phyloP scores from a whole-genome alignment of 2,329 filamentous ascomycete species.

The Domatiomyces globalis region DNA sequence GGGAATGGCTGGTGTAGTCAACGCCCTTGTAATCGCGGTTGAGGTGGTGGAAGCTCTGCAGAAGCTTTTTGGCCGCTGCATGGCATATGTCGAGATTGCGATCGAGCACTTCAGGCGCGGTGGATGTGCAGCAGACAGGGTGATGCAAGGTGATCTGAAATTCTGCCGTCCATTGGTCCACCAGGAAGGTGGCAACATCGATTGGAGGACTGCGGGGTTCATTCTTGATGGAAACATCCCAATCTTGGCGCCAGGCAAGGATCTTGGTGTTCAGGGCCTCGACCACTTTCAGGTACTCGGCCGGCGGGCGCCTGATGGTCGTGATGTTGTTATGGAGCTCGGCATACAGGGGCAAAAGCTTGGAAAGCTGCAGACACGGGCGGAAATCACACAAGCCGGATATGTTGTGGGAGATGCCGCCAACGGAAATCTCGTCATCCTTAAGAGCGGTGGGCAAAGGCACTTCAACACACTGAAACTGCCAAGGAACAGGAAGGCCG shows the following conservation, averaged over 20 bases:
- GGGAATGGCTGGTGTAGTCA: constrained; percentile 19
- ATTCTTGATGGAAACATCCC: constrained; percentile 41
- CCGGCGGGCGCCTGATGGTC: constrained; percentile 48
- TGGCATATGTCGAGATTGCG: constrained; percentile 22
- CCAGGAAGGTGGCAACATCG: constrained; percentile 33
- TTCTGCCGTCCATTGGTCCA: constrained; percentile 36
- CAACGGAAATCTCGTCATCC: constrained; percentile 55
- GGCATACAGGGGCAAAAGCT: constrained; percentile 51
- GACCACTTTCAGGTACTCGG: constrained; percentile 50
- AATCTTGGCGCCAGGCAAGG: constrained; percentile 45
- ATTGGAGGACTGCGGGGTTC: constrained; percentile 22
- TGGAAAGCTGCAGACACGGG: constrained; percentile 52
- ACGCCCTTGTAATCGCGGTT: constrained; percentile 17
- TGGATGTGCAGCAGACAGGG: constrained; percentile 33
- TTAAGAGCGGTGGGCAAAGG: constrained; percentile 58
- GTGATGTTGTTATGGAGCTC: constrained; percentile 69
- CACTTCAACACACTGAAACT: constrained; percentile 61
- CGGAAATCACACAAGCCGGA: constrained; percentile 51
- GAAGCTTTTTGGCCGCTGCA: constrained; percentile 20
- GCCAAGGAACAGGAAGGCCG: constrained; percentile 61
- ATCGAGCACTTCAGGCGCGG: constrained; percentile 19
- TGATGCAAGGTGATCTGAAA: constrained; percentile 39
- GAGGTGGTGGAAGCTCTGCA: constrained; percentile 18
- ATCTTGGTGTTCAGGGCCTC: constrained; percentile 52
- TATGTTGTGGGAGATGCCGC: constrained; percentile 44